Evolutionary conservation across 371 early-diverging fungal species (phyloP), one percentile per base, ranked within the genome.

Genomic region (Apophysomyces ossiformis): DNA sequence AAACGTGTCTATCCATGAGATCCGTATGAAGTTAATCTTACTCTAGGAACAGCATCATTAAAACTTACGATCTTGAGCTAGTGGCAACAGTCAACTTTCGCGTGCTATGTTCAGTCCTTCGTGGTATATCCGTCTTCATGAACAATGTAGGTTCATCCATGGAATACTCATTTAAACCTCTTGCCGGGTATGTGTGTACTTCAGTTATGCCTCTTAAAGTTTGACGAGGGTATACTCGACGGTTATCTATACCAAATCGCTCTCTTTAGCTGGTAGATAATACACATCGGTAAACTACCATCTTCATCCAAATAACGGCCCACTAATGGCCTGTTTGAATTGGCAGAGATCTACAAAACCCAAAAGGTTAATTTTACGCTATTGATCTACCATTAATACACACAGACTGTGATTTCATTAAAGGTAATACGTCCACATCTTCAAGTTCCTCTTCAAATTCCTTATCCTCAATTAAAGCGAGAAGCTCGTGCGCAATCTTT

Each of bases 401-500:
- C 21, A 46, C 61, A 8, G 43, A 15, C 46, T 46, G 21, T 16
- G 64, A 43, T 6, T 8, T 37, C 4, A 41, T 5, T 9, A 64
- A 57, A 57, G 64, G 50, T 7, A 16, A 58, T 35, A 37, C 37
- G 39, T 26, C 67, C 16, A 35, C 61, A 59, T 50, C 63, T 65
- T 36, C 39, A 36, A 37, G 39, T 68, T n/a, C 21, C 21, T 50
- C 21, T 50, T 50, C 65, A 58, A 76, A 76, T 6, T 62, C 57
- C 16, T 9, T 54, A 36, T 78, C 73, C 16, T 67, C 61, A 5
- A 75, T 57, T n/a, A 71, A 47, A 2, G 37, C 65, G 4, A 71
- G 47, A 36, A 79, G n/a, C 18, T 76, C 76, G 32, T 66, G 67
- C 1, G 73, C 43, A 37, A 74, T 60, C 79, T 79, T 50, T 21